Evolutionary conservation across 805 yeast species (phyloP), one percentile per base, ranked within the genome.

Genomic region (Teunomyces panamensis): DNA sequence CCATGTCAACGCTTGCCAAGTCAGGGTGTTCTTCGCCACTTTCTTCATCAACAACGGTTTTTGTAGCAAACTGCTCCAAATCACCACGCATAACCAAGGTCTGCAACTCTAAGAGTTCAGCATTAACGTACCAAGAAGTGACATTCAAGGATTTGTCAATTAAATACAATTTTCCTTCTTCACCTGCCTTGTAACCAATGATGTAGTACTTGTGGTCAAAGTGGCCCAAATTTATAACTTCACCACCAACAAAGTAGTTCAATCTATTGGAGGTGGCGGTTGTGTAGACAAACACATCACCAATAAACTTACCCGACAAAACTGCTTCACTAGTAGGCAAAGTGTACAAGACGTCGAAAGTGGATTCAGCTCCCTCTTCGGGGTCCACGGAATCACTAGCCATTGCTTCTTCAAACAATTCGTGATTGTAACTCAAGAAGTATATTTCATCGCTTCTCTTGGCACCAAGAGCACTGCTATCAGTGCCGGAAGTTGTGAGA

Each of bases 11-110:
- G 13, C 60, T 54, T 5, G 70, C 51, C 42, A 72, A 60, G 49
- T 73, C 75, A 10, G 75, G 71, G n/a, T 65, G 50, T 24, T 59
- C 58, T 47, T 68, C 74, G 4, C 65, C 72, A n/a, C 69, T 55
- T 49, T 68, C 75, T 45, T 67, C 74, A 46, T 71, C 75, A 11
- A 49, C 29, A 13, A 62, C 44, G 6, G 54, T 56, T 37, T 58
- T 54, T 8, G 64, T 55, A 13, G 74, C 72, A 52, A 66, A 71
- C 55, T 83, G 86, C 54, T 90, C 96, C 56, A 91, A 71, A 63
- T 95, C 98, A 44, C 97, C 97, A 64, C 99, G 85, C 68, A 92
- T 77, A 3, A 92, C 96, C 48, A 91, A 81, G 0, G 99, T 94
- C 75, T 94, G 98, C 72, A 90, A 91, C 73, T 92, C 98, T 55